Percentiles rank a stretch among this genome's conserved stretches.
phyloP scores from a whole-genome alignment of 257 asterid species.

The Plantago ovata region DNA sequence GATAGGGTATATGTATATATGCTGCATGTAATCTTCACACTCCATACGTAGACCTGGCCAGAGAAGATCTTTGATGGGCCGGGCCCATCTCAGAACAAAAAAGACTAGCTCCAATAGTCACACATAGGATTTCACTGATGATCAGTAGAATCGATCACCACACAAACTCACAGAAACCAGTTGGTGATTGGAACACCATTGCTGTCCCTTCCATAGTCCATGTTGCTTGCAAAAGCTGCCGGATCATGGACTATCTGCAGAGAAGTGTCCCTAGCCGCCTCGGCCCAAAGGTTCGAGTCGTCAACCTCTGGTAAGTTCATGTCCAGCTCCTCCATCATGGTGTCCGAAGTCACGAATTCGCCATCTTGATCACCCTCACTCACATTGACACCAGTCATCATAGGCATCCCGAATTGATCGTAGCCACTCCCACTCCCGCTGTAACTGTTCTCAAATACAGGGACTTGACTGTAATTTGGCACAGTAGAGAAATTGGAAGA shows the following conservation, averaged over 20 bases:
- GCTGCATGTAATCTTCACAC: too few relatives aligned
- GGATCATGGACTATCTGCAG: constrained; percentile 42
- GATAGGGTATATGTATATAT: too few relatives aligned
- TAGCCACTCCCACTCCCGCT: too few relatives aligned
- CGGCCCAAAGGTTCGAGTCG: constrained; percentile 55
- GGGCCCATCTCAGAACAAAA: too few relatives aligned
- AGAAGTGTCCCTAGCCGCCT: constrained; percentile 49
- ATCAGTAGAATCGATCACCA: too few relatives aligned
- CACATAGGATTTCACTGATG: too few relatives aligned
- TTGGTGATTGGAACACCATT: constrained; percentile 24
- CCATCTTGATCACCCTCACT: not conserved
- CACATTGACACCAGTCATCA: not conserved
- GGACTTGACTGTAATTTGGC: too few relatives aligned
- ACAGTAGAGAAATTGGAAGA: not conserved
- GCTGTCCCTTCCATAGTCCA: constrained; percentile 18
- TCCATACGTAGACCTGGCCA: too few relatives aligned
- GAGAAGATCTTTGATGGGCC: too few relatives aligned
- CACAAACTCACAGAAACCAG: constrained; percentile 21
- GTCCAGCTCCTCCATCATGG: constrained; percentile 29
- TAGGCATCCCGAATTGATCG: too few relatives aligned
- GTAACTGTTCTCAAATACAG: too few relatives aligned
- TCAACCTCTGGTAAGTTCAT: constrained; percentile 46
- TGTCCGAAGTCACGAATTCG: constrained; percentile 24
- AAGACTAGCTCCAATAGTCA: too few relatives aligned
- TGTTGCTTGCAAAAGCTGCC: constrained; percentile 22